Base-by-base conservation (phyloP, 495 filamentous ascomycete genomes). In the Thermochaetoides thermophila region DNA sequence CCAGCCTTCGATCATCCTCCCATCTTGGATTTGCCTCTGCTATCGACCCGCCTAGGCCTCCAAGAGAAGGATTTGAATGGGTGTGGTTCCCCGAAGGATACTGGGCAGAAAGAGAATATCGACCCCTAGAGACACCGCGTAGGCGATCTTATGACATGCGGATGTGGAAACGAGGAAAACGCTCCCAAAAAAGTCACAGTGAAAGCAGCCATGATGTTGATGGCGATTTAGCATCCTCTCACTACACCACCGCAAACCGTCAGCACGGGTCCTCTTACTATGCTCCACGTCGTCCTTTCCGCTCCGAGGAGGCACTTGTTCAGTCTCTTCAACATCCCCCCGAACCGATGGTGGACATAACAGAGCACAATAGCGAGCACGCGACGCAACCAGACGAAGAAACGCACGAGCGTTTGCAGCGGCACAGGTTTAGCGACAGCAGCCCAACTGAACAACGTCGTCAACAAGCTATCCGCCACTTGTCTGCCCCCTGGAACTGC, bases 11-110 rank as follows among this genome's bases (percentile, higher is more conserved):
- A 11, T 18, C 17, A 19, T 24, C 27, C 16, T 21, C 11, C 21
- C 31, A 12, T 29, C 27, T 22, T 12, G 22, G 8, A 17, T 10
- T 27, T 2, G 22, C 26, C 18, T 39, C 20, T 32, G 42, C 39
- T 10, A 29, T 49, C 17, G 65, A 71, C 29, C 66, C 66, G 5
- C 66, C 66, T 17, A 55, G 66, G 7, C 60, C 63, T 1, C 44
- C 66, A 29, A 63, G 44, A 31, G 54, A 63, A 7, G 64, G 66
- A 1, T 50, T 49, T 32, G 66, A 71, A 48, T 71, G 60, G 66
- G 65, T 71, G 7, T 71, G 65, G 66, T 69, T 63, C 42, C 65
- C 66, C 1, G 60, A 61, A 23, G 66, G 66, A 5, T 69, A 66
- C 39, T 69, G 64, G 66, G 65, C 66, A 7, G 66, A 71, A 43